Base-by-base conservation (phyloP, 176 grass and related monocot genomes). In the Hordeum marinum region DNA sequence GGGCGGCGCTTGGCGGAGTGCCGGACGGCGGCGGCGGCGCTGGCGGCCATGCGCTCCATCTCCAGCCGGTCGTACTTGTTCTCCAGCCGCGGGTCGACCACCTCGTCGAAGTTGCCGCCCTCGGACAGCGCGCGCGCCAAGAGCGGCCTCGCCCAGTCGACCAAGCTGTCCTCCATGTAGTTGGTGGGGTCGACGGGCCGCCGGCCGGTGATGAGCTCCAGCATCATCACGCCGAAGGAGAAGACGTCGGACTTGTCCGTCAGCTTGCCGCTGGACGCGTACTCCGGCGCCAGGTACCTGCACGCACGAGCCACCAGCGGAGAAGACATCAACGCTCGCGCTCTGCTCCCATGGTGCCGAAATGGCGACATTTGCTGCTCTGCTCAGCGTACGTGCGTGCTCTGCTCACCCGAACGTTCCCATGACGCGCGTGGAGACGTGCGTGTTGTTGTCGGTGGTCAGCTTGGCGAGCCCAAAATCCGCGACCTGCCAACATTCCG, bases 381-480 rank as follows among this genome's bases (percentile, higher is more conserved):
- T 35, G 34, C 34, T 35, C 34, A 11, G 41, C 41, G 41, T 8
- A 7, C 37, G 37, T 7, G 4, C 40, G 11, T 71, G 57, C 86
- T 88, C 66, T 18, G 48, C 48, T 52, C 48, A 97, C 93, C 96
- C 96, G 75, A 99, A 96, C 4, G 96, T 99, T 36, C 96, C 96
- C 96, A 99, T 99, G 69, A 99, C 92, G 65, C 96, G 91, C 11
- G 96, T 99, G 14, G 96, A 99, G 63, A 99, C 96, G 63, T 99
- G 96, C 9, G 96, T 96, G 84, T 96, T 89, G 65, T 90, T 99
- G 85, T 99, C 96, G 2, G 90, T 90, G 45, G 88, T 92, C 45
- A 99, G 72, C 78, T 94, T 99, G 14, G 96, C 96, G 4, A 99
- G 78, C 41, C 93, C 96, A 78, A 99, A 99, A 68, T 99, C 96